Base-by-base conservation (phyloP, 257 asterid species). In the Plantago elongata region DNA sequence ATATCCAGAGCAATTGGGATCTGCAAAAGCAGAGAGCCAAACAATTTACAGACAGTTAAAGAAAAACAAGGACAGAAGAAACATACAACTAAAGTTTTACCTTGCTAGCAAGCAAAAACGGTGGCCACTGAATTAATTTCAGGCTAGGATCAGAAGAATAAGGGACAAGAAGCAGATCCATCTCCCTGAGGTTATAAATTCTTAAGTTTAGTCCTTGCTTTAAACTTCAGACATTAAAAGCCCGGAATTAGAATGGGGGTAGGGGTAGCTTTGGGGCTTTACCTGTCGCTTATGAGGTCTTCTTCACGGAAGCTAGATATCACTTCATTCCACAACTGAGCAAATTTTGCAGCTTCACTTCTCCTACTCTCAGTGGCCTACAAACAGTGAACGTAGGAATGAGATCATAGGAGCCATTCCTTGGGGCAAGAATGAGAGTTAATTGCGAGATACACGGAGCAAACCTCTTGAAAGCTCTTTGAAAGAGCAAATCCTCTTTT, bases 151-250 rank as follows among this genome's bases (percentile, higher is more conserved):
- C 99, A 30, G 95, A 92, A 61, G 96, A 83, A 81, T 92, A 86
- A 46, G 99, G 99, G 74, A 92, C 97, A 58, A 92, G 84, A 65
- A 92, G 90, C 77, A 92, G 81, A 78, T 92, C 99, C 99, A 92
- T 92, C 88, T 92, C 99, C 89, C 99, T 92, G 97, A 76, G 72
- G 65, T 66, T 69, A 64, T 58, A 37, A 62, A 38, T 52, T 17
- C 64, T 11, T 57, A 66, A 60, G 37, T 70, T 88, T 57, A 81
- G 77, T 69, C 74, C 75, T 58, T 18, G 45, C 43, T 54, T 29
- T 7, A 51, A 63, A 63, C 34, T 12, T 60, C 5, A 45, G 68
- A 22, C 55, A 38, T 30, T 18, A 14, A 44, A 59, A 14, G 42
- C 29, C n/a, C 9, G 38, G 52, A 54, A 45, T 9, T 12, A 47